Evolutionary conservation across 768 basidiomycete species (phyloP).

Genomic region (Termitomyces sp.): DNA sequence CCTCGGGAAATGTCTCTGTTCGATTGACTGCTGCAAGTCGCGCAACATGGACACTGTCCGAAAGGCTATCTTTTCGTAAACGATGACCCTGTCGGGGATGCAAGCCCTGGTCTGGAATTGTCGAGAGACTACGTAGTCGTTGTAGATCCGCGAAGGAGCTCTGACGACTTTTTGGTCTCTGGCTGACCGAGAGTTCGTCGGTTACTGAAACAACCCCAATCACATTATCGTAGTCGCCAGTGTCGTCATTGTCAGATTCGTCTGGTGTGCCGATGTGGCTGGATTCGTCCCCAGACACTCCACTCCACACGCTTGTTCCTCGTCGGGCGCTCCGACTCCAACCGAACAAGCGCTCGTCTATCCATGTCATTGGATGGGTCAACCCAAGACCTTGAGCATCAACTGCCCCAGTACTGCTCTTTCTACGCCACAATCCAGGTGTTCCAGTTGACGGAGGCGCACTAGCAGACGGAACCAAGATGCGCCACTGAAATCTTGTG

Average conservation of each 20-base stretch:
- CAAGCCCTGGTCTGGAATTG: conserved; percentile 28
- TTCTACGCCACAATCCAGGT: conserved; percentile 73
- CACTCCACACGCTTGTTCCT: conserved; percentile 88
- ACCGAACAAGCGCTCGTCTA: conserved; percentile 91
- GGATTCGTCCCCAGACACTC: conserved; percentile 44
- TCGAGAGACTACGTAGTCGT: conserved; percentile 40
- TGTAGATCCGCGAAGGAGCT: conserved; percentile 83
- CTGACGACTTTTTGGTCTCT: conserved; percentile 53
- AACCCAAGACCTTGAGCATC: conserved; percentile 81
- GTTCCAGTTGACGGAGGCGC: conserved; percentile 75
- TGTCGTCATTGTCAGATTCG: conserved; percentile 80
- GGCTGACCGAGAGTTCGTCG: conserved; percentile 34
- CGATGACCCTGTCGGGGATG: conserved; percentile 42
- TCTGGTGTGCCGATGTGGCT: conserved; percentile 68
- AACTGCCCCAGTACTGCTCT: conserved; percentile 76
- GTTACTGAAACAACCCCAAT: conserved; percentile 55
- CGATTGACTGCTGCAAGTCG: conserved; percentile 57
- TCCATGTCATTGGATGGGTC: conserved; percentile 91
- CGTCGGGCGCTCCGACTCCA: conserved; percentile 75
- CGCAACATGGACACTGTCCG: conserved; percentile 56
- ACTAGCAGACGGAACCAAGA: conserved; percentile 77
- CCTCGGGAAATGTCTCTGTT: conserved; percentile 53
- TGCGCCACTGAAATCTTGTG: conserved; percentile 50
- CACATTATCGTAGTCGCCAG: conserved; percentile 89
- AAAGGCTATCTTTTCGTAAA: conserved; percentile 55